Conservation (phyloP, 2,329 filamentous ascomycete species). For the Penicillium sumatraense region DNA sequence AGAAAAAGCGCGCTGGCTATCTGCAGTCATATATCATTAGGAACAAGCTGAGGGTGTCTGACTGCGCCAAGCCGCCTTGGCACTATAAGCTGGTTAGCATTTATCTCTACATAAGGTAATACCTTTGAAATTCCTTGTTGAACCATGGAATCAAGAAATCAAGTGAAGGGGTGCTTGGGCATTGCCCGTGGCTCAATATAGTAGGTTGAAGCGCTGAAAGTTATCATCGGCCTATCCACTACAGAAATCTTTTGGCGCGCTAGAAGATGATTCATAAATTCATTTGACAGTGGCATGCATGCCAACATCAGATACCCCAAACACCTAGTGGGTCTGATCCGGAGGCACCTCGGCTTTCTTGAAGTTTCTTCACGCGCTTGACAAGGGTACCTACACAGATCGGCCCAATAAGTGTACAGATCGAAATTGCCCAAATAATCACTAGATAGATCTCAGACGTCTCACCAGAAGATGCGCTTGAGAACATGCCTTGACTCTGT, state of each 20-base stretch:
- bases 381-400: conserved; percentile 57
- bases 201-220: too few species aligned
- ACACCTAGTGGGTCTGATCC: conserved; percentile 48
- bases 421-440: conserved; percentile 61
- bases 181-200: too few species aligned
- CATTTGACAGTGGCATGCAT: too few species aligned
- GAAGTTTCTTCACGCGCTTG: conserved; percentile 50
- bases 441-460: conserved; percentile 57
- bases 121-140: too few species aligned
- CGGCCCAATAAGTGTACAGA: conserved; percentile 62
- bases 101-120: too few species aligned
- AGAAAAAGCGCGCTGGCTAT: neutral
- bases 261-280: too few species aligned
- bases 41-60: neutral
- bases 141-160: too few species aligned
- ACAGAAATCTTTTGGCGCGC: too few species aligned
- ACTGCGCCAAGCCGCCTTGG: neutral
- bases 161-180: too few species aligned
- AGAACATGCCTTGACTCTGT: conserved; percentile 58
- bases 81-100: neutral
- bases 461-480: conserved; percentile 11
- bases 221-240: too few species aligned
- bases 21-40: neutral
- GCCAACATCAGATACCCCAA: conserved; percentile 51
- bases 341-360: conserved; percentile 25